Conservation (phyloP, 805 yeast genomes). For the Wickerhamomyces mucosus region DNA sequence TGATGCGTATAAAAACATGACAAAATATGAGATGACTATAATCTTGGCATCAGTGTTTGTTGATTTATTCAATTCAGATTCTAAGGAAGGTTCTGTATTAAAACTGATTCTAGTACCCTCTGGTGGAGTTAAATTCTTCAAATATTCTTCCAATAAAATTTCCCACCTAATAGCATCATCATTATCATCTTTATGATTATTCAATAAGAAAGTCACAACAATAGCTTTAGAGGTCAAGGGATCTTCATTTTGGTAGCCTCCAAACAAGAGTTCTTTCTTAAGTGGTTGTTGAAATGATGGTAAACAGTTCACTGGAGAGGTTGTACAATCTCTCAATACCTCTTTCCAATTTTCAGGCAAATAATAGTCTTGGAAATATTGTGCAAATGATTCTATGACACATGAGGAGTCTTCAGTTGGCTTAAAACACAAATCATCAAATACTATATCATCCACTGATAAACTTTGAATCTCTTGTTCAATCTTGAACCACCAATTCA, state of each 20-base stretch:
- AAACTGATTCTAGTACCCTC: conserved; percentile 58
- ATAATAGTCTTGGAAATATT: conserved; percentile 63
- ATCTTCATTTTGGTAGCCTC: conserved; percentile 38
- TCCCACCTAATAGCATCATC: conserved; percentile 53
- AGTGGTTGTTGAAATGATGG: conserved; percentile 91
- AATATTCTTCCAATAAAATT: conserved; percentile 44
- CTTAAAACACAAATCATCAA: conserved; percentile 70
- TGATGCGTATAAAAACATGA: conserved; percentile 86
- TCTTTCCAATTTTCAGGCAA: conserved; percentile 48
- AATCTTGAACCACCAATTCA: conserved; percentile 85
- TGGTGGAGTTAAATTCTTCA: conserved; percentile 36
- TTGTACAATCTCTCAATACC: conserved; percentile 50
- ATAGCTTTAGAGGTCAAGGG: conserved; percentile 60
- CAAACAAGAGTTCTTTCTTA: conserved; percentile 62
- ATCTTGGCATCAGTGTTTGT: conserved; percentile 71
- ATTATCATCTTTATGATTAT: conserved; percentile 34
- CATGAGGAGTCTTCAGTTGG: conserved; percentile 71
- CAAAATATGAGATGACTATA: conserved; percentile 63
- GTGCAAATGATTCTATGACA: conserved; percentile 81
- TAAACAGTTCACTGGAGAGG: conserved; percentile 79
- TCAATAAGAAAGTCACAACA: conserved; percentile 62
- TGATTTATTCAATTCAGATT: conserved; percentile 74
- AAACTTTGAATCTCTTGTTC: conserved; percentile 43
- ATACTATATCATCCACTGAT: conserved; percentile 25
- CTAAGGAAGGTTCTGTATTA: conserved; percentile 76